Conservation (phyloP, 1,139 yeast genomes). For the Protomyces arabidopsidicola region DNA sequence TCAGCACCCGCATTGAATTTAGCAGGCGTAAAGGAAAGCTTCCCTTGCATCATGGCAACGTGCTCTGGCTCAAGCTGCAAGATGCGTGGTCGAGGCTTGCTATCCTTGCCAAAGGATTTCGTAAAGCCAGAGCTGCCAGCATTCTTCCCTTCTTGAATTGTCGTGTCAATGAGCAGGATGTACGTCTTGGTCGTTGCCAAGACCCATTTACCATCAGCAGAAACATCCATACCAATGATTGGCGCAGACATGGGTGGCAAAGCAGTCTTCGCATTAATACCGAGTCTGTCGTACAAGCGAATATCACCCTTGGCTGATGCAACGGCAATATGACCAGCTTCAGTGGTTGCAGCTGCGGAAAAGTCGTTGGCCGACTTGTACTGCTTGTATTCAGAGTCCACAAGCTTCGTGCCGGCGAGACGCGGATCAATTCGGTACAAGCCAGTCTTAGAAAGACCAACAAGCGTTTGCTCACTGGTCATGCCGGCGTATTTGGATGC, state of each 20-base stretch:
- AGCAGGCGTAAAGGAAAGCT: slow-evolving; percentile 63
- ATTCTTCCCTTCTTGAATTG: slow-evolving; percentile 58
- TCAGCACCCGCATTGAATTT: slow-evolving; percentile 66
- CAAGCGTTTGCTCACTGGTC: slow-evolving; percentile 65
- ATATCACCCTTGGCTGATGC: slow-evolving; percentile 74
- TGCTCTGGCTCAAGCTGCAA: slow-evolving; percentile 68
- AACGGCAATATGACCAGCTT: slow-evolving; percentile 66
- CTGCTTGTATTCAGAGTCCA: slow-evolving; percentile 51
- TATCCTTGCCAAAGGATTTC: slow-evolving; percentile 58
- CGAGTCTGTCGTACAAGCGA: slow-evolving; percentile 64
- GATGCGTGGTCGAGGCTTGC: slow-evolving; percentile 65
- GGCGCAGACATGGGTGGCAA: slow-evolving; percentile 79
- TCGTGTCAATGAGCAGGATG: slow-evolving; percentile 61
- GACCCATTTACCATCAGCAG: slow-evolving; percentile 78
- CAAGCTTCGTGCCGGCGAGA: slow-evolving; percentile 52
- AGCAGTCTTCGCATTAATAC: slow-evolving; percentile 67
- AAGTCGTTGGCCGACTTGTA: slow-evolving; percentile 57
- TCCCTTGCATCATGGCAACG: slow-evolving; percentile 53
- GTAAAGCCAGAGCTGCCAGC: slow-evolving; percentile 61
- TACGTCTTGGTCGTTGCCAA: slow-evolving; percentile 73
- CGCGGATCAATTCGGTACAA: slow-evolving; percentile 78
- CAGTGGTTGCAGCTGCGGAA: slow-evolving; percentile 65
- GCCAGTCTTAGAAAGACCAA: slow-evolving; percentile 63
- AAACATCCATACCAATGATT: slow-evolving; percentile 60
- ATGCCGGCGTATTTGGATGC: slow-evolving; percentile 66